Evolutionary conservation across 148 eudicot genomes (phyloP), one percentile per base, ranked within the genome.

Genomic region (Camellia granthamiana): DNA sequence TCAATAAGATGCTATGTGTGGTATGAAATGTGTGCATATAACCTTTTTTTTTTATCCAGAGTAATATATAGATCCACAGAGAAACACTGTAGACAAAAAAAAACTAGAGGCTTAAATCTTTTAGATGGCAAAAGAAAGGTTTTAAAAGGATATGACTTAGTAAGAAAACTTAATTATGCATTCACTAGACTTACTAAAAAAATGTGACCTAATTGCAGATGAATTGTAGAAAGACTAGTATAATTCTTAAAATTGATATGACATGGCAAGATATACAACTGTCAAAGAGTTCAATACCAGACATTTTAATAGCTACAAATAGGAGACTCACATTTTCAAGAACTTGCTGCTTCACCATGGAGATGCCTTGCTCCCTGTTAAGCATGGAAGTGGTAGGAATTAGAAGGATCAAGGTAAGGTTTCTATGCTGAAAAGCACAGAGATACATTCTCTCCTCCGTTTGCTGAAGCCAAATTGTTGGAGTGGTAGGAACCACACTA

Each of bases 361-460:
- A 83, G 55, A 95, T 78, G 68, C 88, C 98, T 75, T 83, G 94
- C 72, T 93, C 98, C 60, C 88, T 89, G 86, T 84, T 89, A 78
- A 67, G 74, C 72, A 89, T 82, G 68, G 93, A 91, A 59, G 88
- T 71, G 67, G 90, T 90, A 74, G 99, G 99, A 77, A 93, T 81
- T 21, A 95, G 91, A 83, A 92, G 91, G 69, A 95, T 83, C 60
- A 89, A 77, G 73, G 98, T 93, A 51, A 92, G 91, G 85, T 92
- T 92, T 69, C 82, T 89, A 83, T 92, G 96, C 91, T 93, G 98
- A 84, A 91, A 88, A 78, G 87, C 90, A 72, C 89, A 92, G 23
- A 93, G 87, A 89, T 91, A 90, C 98, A 93, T 89, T 82, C 86
- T 91, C 81, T 89, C 93, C 87, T 82, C 91, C 41, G 90, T 90